Conservation (phyloP, 768 basidiomycete species). For the Lactifluus rugatus region DNA sequence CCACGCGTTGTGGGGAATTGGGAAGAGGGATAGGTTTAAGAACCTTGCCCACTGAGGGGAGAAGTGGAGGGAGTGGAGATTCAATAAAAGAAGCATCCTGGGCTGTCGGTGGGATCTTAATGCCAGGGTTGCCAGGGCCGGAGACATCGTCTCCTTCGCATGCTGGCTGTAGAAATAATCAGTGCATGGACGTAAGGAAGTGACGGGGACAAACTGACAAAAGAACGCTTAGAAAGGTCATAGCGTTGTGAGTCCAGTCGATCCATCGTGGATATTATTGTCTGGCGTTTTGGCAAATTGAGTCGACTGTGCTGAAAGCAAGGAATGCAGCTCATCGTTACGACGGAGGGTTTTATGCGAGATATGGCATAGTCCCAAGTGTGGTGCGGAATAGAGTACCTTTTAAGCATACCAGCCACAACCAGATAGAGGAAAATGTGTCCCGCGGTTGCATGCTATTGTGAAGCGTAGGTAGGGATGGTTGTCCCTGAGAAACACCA, state of each 20-base stretch:
- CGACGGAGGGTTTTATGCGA: neutral
- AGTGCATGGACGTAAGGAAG: neutral
- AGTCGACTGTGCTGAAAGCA: neutral
- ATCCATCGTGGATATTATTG: neutral
- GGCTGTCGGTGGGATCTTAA: neutral
- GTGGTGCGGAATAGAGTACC: conserved; percentile 3
- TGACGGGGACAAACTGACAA: conserved; percentile 1
- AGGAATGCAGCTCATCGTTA: neutral
- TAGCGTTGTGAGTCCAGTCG: conserved; percentile 13
- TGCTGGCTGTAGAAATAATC: neutral
- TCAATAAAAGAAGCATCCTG: conserved; percentile 1
- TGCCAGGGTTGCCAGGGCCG: neutral
- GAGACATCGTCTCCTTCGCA: neutral
- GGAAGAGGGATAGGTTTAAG: neutral
- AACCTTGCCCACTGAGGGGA: neutral
- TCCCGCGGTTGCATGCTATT: neutral
- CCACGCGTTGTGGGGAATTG: conserved; percentile 1
- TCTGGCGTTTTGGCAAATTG: neutral
- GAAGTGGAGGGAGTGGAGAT: neutral
- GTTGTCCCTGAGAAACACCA: neutral
- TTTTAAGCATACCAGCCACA: conserved; percentile 4
- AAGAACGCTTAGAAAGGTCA: neutral
- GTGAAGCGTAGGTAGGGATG: neutral
- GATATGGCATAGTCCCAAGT: neutral
- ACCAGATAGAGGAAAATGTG: neutral